Evolutionary conservation across 2,329 filamentous ascomycete species (phyloP), one percentile per base, ranked within the genome.

Genomic region (Daldinia sp.): DNA sequence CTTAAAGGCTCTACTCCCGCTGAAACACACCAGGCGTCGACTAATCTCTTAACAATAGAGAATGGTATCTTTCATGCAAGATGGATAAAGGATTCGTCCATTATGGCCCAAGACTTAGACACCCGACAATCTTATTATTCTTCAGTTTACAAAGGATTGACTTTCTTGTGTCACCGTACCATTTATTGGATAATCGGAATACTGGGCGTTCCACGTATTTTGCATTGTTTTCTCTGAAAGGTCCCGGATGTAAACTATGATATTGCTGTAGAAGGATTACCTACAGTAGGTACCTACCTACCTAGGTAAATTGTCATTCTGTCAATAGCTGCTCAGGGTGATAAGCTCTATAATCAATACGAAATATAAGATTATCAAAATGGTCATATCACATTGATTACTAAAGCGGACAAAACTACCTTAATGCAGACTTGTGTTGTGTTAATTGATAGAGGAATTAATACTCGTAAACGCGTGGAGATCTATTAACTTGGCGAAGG

Each of bases 401-500:
- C 18, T 15, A 54, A 23, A 9, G 28, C 18, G 18, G 7, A 44
- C 13, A 44, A 33, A 37, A 26, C 44, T 28, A 39, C 26, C 2
- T 41, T 18, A 28, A 35, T 42, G 20, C 26, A 55, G 54, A 42
- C 28, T 37, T 18, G 28, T 23, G 39, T 53, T 7, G 2, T 26
- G 15, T 61, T 3, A 68, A 60, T 70, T 64, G 48, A 68, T 60
- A 48, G 61, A 33, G 33, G 50, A 51, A 28, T 62, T 53, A 26
- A 39, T 58, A 57, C 33, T 46, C 44, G 41, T 62, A 37, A 62
- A 59, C 53, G 57, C 26, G 39, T 46, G 51, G 60, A 67, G 64
- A 70, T 67, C 64, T 70, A 68, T 67, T 58, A 54, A 50, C 30
- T 39, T 50, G 53, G 48, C 15, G 44, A 54, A 42, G 39, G 23